These are phyloP conservation scores for Carex sylvatica DNA, from an alignment of 202 grass and related monocot species.

Conservation along the genomic window DNA sequence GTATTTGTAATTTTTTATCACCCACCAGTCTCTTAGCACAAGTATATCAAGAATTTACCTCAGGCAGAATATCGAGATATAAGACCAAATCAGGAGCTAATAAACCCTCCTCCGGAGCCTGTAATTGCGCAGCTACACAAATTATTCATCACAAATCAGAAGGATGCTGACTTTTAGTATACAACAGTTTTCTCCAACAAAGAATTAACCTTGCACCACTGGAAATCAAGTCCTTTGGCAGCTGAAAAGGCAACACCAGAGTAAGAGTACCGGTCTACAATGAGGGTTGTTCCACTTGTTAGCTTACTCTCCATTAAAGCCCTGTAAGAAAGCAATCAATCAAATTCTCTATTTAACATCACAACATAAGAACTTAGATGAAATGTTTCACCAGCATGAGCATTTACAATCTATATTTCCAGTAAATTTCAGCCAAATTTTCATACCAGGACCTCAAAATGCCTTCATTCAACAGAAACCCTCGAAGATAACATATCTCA, in stretches of 20 bases:
- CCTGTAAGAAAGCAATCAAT: slow-evolving; percentile 30
- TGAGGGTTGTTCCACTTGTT: slow-evolving; percentile 65
- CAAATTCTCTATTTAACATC: slow-evolving; percentile 10
- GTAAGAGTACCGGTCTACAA: slow-evolving; percentile 82
- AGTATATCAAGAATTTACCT: slow-evolving; percentile 43
- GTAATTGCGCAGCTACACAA: not conserved
- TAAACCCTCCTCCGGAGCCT: slow-evolving; percentile 84
- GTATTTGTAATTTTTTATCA: not conserved
- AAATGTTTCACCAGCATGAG: not conserved
- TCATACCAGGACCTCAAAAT: not conserved
- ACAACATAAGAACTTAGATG: not conserved
- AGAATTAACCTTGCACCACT: slow-evolving; percentile 76
- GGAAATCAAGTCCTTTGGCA: slow-evolving; percentile 77
- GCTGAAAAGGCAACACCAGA: slow-evolving; percentile 89
- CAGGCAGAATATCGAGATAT: slow-evolving; percentile 83
- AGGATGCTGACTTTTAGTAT: not conserved
- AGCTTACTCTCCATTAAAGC: slow-evolving; percentile 82
- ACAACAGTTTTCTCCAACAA: not conserved
- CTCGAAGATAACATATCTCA: not conserved
- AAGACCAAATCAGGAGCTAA: slow-evolving; percentile 90
- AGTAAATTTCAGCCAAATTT: not conserved
- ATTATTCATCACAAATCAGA: not conserved
- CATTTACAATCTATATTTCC: not conserved
- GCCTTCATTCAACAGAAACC: not conserved
- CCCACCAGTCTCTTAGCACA: not conserved